These are phyloP conservation scores for Cystobasidium slooffiae DNA, from an alignment of 1,284 basidiomycete species.

Conservation along the genomic window DNA sequence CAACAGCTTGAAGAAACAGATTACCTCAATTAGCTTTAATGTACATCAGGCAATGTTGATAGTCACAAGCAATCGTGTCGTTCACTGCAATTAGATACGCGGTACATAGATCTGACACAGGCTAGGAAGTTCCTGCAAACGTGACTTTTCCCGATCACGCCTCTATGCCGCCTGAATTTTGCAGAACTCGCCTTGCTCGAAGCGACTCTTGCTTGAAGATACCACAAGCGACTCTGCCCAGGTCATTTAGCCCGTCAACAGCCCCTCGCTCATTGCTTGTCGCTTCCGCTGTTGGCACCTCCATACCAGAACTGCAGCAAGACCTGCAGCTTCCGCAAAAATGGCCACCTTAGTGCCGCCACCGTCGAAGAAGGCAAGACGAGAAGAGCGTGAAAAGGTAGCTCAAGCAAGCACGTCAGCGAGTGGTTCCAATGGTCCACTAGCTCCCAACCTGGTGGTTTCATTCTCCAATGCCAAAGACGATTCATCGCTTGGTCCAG, in stretches of 20 bases:
- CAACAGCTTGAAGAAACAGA: not conserved
- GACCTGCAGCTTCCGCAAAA: not conserved
- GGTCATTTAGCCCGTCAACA: not conserved
- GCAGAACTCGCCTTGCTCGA: not conserved
- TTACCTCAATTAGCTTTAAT: no score
- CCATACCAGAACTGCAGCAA: not conserved
- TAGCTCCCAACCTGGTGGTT: slow-evolving; percentile 70
- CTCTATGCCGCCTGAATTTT: not conserved
- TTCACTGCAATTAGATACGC: not conserved
- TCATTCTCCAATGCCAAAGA: slow-evolving; percentile 89
- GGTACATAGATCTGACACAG: not conserved
- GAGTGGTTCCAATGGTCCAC: slow-evolving; percentile 20
- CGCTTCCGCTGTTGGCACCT: not conserved
- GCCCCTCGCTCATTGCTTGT: not conserved
- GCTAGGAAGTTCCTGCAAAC: not conserved
- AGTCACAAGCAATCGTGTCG: no score
- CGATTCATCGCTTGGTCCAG: slow-evolving; percentile 76
- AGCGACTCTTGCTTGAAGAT: not conserved
- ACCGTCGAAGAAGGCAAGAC: slow-evolving; percentile 29
- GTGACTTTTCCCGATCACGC: slow-evolving; percentile 12
- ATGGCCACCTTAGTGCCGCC: slow-evolving; percentile 44
- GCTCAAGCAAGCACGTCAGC: slow-evolving; percentile 24
- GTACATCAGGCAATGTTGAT: no score
- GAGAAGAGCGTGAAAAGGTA: slow-evolving; percentile 27
- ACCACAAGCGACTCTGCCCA: not conserved